A percentile compares a stretch with the other conserved stretches of the same genome.
phyloP scores from a whole-genome alignment of 225 moss, liverwort and hornwort genomes.

The Neckera pumila region DNA sequence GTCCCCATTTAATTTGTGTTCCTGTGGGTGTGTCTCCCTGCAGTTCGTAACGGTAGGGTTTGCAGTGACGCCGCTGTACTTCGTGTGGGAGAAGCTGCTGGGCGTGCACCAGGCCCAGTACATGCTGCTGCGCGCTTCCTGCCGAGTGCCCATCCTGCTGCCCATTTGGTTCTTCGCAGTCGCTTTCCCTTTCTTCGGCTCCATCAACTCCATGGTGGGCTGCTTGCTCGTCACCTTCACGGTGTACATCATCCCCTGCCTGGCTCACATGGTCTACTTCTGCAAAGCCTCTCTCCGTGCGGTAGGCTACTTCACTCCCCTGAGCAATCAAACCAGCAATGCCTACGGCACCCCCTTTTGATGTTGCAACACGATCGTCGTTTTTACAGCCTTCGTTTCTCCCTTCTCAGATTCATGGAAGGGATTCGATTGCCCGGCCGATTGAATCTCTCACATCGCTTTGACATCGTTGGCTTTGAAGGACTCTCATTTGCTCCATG shows the following conservation, averaged over 20 bases:
- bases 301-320: not conserved
- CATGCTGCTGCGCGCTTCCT: constrained; percentile 37
- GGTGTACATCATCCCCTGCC: constrained; percentile 47
- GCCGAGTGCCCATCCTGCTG: constrained; percentile 37
- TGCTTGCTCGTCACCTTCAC: constrained; percentile 46
- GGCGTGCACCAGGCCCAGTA: constrained; percentile 36
- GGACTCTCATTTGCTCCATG: not conserved
- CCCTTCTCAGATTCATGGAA: not conserved
- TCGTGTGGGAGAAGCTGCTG: constrained; percentile 53
- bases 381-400: not conserved
- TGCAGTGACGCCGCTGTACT: constrained; percentile 40
- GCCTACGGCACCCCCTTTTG: not conserved
- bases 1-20: not conserved
- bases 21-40: not conserved
- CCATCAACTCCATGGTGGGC: constrained; percentile 44
- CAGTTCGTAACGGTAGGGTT: constrained; percentile 48
- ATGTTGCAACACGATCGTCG: not conserved
- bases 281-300: constrained; percentile 26
- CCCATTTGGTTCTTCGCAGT: constrained; percentile 53
- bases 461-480: not conserved
- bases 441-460: not conserved
- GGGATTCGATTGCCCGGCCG: not conserved
- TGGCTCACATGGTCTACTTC: constrained; percentile 52
- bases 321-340: not conserved
- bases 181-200: constrained; percentile 51